Base-by-base conservation (phyloP, 805 yeast genomes). In the Barnettozyma salicaria region DNA sequence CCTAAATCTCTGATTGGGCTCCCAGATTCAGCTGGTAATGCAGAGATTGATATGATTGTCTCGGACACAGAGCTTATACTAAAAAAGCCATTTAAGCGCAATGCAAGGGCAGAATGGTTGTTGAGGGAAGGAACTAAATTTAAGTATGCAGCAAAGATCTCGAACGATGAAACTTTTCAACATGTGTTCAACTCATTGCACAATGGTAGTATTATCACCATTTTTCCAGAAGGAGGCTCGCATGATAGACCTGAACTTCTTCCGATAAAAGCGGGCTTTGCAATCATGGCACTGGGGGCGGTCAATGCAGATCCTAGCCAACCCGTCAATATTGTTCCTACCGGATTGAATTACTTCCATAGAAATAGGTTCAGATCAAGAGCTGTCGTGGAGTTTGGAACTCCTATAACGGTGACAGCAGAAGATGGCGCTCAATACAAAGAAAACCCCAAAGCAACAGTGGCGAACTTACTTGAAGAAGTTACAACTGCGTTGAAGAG, bases 211-310 rank as follows among this genome's bases (percentile, higher is more conserved):
- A 84, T 95, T 48, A 67, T 90, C 7, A 96, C 96, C 4, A 84
- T 90, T 32, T 90, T 87, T 63, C 96, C 97, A 4, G 98, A 90
- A 64, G 98, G 98, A 41, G 98, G 98, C 0, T 85, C 96, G 7
- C 98, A 90, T 54, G 98, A 90, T 58, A 70, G 98, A 44, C 78
- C 97, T 1, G 90, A 86, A 44, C 61, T 90, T 48, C 67, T 90
- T 29, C 97, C 98, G 0, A 67, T 90, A 48, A 90, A 90, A 56
- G 96, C 97, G 1, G 98, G 98, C 33, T 96, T 90, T 19, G 96
- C 97, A 2, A 82, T 90, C 39, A 90, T 90, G 97, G 97, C 97
- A 0, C 65, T 90, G 14, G 97, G 97, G 12, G 95, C 97, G 0
- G 74, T 85, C 67, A 86, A 82, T 17, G 72, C 78, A 31, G 75